Percentiles rank a stretch among this genome's conserved stretches.
phyloP scores from a whole-genome alignment of 345 rosid genomes.

The Syzygium jambos region DNA sequence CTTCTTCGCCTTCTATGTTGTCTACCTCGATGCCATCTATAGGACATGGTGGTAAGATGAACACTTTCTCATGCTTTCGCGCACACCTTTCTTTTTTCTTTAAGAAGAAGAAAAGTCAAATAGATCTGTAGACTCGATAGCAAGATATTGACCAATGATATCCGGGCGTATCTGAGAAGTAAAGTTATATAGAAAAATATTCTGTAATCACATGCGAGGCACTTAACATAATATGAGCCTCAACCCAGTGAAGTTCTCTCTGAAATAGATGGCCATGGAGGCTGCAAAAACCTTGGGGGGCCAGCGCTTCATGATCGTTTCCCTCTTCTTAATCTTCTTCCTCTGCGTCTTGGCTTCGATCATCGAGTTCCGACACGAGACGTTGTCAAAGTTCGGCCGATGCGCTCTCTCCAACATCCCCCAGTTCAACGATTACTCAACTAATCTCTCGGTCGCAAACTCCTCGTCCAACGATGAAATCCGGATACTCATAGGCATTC shows the following conservation, averaged over 20 bases:
- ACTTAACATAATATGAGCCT: not conserved
- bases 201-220: not conserved
- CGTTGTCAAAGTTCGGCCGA: conserved; percentile 30
- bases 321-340: conserved; percentile 51
- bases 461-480: conserved; percentile 11
- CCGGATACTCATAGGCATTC: conserved; percentile 68
- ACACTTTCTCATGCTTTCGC: not conserved
- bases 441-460: not conserved
- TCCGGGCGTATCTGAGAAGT: not conserved
- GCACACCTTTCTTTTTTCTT: not conserved
- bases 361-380: conserved; percentile 44
- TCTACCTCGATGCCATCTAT: not conserved
- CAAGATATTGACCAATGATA: not conserved
- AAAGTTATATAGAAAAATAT: not conserved
- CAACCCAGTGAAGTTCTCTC: conserved; percentile 12
- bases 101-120: not conserved
- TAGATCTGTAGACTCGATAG: not conserved
- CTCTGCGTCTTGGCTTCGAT: conserved; percentile 52
- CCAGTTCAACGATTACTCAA: conserved; percentile 9
- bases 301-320: conserved; percentile 33
- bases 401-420: conserved; percentile 26
- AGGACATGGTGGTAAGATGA: not conserved
- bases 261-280: not conserved
- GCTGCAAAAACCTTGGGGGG: conserved; percentile 7
- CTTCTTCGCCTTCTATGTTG: not conserved